Evolutionary conservation across 805 yeast genomes (phyloP), one percentile per base, ranked within the genome.

Genomic region (Saturnispora sekii): DNA sequence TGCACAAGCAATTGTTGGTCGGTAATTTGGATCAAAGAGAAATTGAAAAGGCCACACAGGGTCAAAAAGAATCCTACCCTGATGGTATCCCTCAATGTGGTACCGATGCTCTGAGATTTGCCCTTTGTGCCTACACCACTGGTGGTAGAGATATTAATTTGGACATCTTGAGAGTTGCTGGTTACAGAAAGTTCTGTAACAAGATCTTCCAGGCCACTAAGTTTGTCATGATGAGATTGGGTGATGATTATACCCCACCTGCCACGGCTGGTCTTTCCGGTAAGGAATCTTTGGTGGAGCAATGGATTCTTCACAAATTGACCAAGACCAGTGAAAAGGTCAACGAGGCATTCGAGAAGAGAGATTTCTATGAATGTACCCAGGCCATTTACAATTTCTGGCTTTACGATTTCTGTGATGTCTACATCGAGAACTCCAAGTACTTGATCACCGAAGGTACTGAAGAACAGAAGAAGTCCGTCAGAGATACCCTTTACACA

Each of bases 1-100:
- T 93, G 59, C 95, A 88, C 64, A 81, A 79, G 47, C 82, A 87
- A 66, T 73, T 93, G 57, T 64, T 65, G 51, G 61, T 60, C 40
- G 97, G 97, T 68, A 90, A 90, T 70, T 73, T 90, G 57, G 97
- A 86, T 58, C 84, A 93, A 52, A 75, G 78, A 53, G 98, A 90
- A 69, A 70, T 90, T 56, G 84, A 76, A 62, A 85, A 77, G 65
- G 97, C 97, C 26, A 79, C 76, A 57, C 77, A 74, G 37, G 97
- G 97, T 51, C 97, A 93, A 70, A 78, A 74, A 56, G 72, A 77
- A 59, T 81, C 95, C 10, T 90, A 88, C 73, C 98, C 98, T 53
- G 80, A 81, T 56, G 98, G 98, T 71, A 89, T 90, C 55, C 97
- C 97, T 46, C 96, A 93, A 71, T 93, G 98, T 76, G 98, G 98